Evolutionary conservation across 352 stramenopile genomes (phyloP).

Genomic region (Phytophthora lateralis): DNA sequence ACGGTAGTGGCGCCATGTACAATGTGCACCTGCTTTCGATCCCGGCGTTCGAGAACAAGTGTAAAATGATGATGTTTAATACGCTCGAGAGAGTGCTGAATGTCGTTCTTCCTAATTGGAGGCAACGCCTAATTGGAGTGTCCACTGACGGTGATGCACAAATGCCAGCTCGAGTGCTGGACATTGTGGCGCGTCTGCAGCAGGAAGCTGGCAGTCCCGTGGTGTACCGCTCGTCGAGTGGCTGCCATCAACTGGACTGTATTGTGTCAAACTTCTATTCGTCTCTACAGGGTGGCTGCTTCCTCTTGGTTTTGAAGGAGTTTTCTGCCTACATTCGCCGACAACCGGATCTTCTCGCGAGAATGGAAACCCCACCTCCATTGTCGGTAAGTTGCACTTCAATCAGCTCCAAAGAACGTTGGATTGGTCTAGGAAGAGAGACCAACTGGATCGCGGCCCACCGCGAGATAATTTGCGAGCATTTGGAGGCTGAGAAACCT

Average conservation of each 20-base stretch:
- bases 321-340: conserved; percentile 39
- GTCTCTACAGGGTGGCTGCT: conserved; percentile 47
- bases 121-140: conserved; percentile 40
- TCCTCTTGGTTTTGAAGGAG: conserved; percentile 39
- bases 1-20: conserved; percentile 30
- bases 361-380: conserved; percentile 26
- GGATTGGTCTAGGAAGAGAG: conserved; percentile 41
- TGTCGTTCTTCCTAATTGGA: conserved; percentile 48
- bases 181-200: conserved; percentile 39
- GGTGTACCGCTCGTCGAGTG: conserved; percentile 41
- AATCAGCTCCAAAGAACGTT: conserved; percentile 24
- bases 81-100: conserved; percentile 40
- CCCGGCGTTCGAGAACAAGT: conserved; percentile 42
- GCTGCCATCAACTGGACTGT: conserved; percentile 39
- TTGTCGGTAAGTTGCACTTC: not conserved
- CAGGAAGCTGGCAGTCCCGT: conserved; percentile 26
- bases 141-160: conserved; percentile 43
- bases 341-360: conserved; percentile 36
- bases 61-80: conserved; percentile 34
- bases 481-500: conserved; percentile 40
- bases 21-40: conserved; percentile 54
- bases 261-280: conserved; percentile 52
- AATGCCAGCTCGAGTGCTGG: conserved; percentile 29
- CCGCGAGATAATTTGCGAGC: conserved; percentile 52
- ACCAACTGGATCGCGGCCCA: conserved; percentile 61